Evolutionary conservation across 495 filamentous ascomycete genomes (phyloP).

Genomic region (Tetracladium marchalianum): DNA sequence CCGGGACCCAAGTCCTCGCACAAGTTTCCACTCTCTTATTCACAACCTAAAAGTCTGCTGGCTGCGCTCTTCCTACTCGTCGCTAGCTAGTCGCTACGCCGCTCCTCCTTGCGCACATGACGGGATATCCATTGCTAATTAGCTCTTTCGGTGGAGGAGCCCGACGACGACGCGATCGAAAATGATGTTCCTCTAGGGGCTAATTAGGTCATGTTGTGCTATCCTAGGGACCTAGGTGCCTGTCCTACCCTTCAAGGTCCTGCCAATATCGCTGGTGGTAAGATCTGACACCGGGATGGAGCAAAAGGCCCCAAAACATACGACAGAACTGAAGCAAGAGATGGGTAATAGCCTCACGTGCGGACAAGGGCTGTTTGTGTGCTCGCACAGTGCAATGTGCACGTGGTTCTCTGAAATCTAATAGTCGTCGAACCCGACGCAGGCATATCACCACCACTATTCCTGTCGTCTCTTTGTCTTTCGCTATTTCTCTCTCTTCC

Average conservation of each 20-base stretch:
- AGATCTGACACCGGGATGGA: too few relatives aligned
- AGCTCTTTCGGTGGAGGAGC: neutral
- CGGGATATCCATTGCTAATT: neutral
- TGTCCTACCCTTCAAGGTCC: neutral
- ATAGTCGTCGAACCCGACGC: neutral
- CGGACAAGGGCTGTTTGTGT: neutral
- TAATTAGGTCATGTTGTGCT: constrained; percentile 2
- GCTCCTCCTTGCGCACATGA: too few relatives aligned
- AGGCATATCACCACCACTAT: neutral
- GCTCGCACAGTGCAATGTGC: neutral
- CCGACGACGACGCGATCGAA: neutral
- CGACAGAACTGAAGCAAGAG: too few relatives aligned
- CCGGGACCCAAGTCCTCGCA: too few relatives aligned
- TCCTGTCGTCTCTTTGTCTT: neutral
- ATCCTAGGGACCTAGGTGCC: neutral
- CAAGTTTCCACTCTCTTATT: neutral
- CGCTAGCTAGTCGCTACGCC: neutral
- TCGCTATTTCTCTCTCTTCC: constrained; percentile 1
- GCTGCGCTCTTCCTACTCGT: neutral
- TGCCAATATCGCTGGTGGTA: too few relatives aligned
- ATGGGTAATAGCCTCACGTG: neutral
- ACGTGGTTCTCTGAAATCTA: neutral
- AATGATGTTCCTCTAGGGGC: neutral
- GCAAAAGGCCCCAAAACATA: too few relatives aligned
- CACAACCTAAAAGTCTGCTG: neutral